Conservation (phyloP, 306 rosid species). For the Cajanus cajan region DNA sequence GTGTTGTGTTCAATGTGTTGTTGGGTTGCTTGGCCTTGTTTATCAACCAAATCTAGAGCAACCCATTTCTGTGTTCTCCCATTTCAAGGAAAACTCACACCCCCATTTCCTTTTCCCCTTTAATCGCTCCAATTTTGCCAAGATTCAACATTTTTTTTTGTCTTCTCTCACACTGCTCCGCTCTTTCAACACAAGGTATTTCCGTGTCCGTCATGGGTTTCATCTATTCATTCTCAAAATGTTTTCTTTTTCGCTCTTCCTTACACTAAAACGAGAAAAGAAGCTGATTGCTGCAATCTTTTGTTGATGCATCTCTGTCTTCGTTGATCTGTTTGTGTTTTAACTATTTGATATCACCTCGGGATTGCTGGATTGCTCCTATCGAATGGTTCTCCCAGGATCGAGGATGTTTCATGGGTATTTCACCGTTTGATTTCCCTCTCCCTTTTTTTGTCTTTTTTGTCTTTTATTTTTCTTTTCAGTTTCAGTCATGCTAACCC, state of each 20-base stretch:
- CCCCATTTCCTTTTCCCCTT: no score
- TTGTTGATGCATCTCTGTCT: background rate
- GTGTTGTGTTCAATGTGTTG: background rate
- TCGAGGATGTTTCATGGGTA: slow-evolving; percentile 32
- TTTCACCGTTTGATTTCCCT: slow-evolving; percentile 33
- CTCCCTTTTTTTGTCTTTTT: background rate
- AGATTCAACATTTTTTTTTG: background rate
- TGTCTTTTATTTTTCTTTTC: no score
- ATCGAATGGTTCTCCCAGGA: slow-evolving; percentile 26
- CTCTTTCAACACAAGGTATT: slow-evolving; percentile 41
- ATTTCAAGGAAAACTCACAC: slow-evolving; percentile 31
- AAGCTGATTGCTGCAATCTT: slow-evolving; percentile 4
- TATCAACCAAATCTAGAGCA: slow-evolving; percentile 53
- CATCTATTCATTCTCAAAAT: background rate
- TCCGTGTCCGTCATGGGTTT: background rate
- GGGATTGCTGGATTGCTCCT: slow-evolving; percentile 29
- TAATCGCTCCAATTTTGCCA: background rate
- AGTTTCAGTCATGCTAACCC: slow-evolving; percentile 8
- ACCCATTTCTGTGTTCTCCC: slow-evolving; percentile 47
- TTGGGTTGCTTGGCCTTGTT: slow-evolving; percentile 35
- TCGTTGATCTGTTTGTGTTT: slow-evolving; percentile 41
- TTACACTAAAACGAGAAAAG: no score
- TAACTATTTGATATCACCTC: slow-evolving; percentile 16
- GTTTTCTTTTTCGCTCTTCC: background rate
- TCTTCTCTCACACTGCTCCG: slow-evolving; percentile 25